A percentile compares a stretch with the other conserved stretches of the same genome.
These are phyloP conservation scores for Lactifluus echinatus DNA, from an alignment of 768 basidiomycete genomes.

Conservation along the genomic window DNA sequence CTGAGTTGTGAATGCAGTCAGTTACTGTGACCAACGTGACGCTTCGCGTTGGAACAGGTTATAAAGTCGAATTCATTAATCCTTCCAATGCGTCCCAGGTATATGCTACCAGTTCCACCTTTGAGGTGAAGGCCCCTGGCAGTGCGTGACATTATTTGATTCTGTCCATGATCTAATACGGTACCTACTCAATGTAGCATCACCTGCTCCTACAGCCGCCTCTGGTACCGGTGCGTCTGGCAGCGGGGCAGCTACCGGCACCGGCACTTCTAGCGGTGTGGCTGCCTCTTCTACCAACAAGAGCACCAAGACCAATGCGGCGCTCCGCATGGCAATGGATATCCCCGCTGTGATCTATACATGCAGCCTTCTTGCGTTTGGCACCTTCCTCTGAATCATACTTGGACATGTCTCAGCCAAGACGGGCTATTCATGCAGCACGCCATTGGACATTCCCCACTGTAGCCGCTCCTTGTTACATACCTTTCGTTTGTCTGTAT, in stretches of 20 bases:
- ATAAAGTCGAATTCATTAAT: slow-evolving; percentile 32
- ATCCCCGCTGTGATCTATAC: slow-evolving; percentile 3
- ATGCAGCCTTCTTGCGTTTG: background rate
- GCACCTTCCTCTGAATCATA: slow-evolving; percentile 3
- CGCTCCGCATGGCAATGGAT: background rate
- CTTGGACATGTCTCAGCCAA: background rate
- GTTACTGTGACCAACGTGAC: slow-evolving; percentile 31
- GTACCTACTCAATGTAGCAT: slow-evolving; percentile 1
- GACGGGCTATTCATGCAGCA: background rate
- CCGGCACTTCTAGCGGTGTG: background rate
- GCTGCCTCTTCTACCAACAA: slow-evolving; percentile 1
- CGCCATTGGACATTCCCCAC: background rate
- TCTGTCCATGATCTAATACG: background rate
- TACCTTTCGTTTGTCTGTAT: background rate
- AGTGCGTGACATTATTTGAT: slow-evolving; percentile 26
- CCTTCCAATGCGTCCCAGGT: slow-evolving; percentile 27
- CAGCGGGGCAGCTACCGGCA: background rate
- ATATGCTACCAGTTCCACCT: slow-evolving; percentile 27
- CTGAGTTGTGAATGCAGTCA: slow-evolving; percentile 16
- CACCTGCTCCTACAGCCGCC: slow-evolving; percentile 7
- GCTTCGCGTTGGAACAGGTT: slow-evolving; percentile 24
- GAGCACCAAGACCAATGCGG: background rate
- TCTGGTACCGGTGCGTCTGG: background rate
- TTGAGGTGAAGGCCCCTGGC: slow-evolving; percentile 31
- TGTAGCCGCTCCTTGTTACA: background rate